phyloP scores from a whole-genome alignment of 176 grass and related monocot genomes.

The Triticum timopheevii region DNA sequence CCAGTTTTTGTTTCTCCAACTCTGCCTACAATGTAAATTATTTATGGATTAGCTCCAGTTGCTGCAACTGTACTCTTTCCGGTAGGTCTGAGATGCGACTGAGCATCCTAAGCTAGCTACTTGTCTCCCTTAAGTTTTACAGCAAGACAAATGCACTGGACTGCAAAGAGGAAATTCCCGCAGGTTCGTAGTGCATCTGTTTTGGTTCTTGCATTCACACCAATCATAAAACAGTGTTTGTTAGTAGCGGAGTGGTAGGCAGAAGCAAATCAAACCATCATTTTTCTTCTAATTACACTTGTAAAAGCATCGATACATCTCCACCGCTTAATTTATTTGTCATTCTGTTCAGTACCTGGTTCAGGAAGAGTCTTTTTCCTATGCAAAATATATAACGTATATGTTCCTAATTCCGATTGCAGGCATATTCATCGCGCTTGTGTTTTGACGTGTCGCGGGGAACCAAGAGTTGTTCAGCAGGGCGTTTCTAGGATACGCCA shows the following conservation, averaged over 20 bases:
- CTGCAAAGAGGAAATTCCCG: neutral
- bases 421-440: no score
- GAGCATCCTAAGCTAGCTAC: no score
- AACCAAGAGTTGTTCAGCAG: no score
- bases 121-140: neutral
- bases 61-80: no score
- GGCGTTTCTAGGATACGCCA: neutral
- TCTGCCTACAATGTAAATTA: no score
- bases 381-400: neutral
- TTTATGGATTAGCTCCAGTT: no score
- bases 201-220: neutral
- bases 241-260: neutral
- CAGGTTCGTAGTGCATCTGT: neutral
- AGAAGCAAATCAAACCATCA: neutral
- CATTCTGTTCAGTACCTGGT: neutral
- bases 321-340: neutral
- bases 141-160: neutral
- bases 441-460: no score
- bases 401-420: neutral
- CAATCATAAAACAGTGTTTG: neutral
- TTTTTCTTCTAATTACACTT: neutral
- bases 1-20: no score
- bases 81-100: neutral
- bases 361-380: neutral
- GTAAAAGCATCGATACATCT: neutral